A percentile compares a stretch with the other conserved stretches of the same genome.
These are phyloP conservation scores for Lunularia cruciata DNA, from an alignment of 225 moss, liverwort and hornwort genomes.

Conservation along the genomic window DNA sequence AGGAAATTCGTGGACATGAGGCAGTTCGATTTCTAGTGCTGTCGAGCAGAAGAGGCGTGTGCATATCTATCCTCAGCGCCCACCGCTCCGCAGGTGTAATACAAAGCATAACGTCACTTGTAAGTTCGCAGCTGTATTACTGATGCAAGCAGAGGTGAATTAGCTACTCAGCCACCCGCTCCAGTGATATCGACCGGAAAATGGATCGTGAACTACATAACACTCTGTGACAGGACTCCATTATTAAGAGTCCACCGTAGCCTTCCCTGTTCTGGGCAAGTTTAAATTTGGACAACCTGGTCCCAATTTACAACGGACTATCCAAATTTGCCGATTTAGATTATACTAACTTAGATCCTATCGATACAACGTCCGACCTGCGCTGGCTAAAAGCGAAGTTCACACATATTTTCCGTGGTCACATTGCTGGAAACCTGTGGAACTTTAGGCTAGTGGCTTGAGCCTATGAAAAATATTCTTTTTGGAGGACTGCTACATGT, in stretches of 20 bases:
- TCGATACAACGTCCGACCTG: no score
- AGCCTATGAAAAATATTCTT: background rate
- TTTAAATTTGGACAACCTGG: background rate
- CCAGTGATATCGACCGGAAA: background rate
- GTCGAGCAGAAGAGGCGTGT: conserved; percentile 7
- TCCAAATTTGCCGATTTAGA: no score
- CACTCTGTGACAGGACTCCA: background rate
- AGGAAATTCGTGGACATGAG: background rate
- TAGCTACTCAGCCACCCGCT: conserved; percentile 21
- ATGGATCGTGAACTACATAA: background rate
- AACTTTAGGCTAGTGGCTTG: background rate
- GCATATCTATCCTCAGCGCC: conserved; percentile 9
- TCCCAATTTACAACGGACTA: background rate
- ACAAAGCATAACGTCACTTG: background rate
- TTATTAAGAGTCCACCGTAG: background rate
- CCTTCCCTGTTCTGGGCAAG: no score
- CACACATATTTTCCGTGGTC: background rate
- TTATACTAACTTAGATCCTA: no score
- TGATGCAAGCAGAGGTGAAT: conserved; percentile 17
- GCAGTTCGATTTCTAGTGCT: background rate
- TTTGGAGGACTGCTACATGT: background rate
- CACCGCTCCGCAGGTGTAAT: conserved; percentile 3
- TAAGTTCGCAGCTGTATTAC: background rate
- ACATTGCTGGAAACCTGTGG: background rate
- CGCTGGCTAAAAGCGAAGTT: background rate